Base-by-base conservation (phyloP, 805 yeast species). In the Metschnikowia reukaufii region DNA sequence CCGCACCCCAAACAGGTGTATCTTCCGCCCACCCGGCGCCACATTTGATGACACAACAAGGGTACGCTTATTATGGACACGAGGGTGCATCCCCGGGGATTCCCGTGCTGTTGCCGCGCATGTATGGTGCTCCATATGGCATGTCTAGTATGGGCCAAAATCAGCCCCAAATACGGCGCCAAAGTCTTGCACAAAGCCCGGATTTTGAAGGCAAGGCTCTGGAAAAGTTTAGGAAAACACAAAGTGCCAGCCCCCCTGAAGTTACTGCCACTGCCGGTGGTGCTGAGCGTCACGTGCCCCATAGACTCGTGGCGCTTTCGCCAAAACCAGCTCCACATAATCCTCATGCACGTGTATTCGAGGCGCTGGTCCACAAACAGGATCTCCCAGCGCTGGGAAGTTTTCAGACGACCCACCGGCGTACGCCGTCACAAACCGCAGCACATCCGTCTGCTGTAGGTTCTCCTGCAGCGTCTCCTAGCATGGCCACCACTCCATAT, bases 401-500 rank as follows among this genome's bases (percentile, higher is more conserved):
- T 36, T 59, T 59, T 17, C 39, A 25, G 20, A 46, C 30, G n/a
- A 23, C 50, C 12, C 70, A 64, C 52, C 58, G 55, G 33, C 51
- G 68, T 18, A 58, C 69, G 9, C 54, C 55, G 15, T 61, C 74
- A 0, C 48, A 55, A 50, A n/a, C 39, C 3, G 21, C 27, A 16
- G 35, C n/a, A 44, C 45, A 15, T 36, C 48, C 18, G 36, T 39
- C 19, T 2, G 19, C 38, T 12, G 17, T 9, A 19, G 33, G 43
- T 35, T 35, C 43, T 10, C 45, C 36, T 10, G 58, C 9, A 25
- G 23, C 48, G 6, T 64, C 63, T 0, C 80, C 81, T 1, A 78
- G 81, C 1, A 78, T 80, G 4, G 79, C 79, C 0, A 71, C 70
- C 19, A 74, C 76, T 9, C 70, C 66, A 1, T 50, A 64, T n/a